Evolutionary conservation across 306 rosid species (phyloP).

Genomic region (Pterocarpus santalinus): DNA sequence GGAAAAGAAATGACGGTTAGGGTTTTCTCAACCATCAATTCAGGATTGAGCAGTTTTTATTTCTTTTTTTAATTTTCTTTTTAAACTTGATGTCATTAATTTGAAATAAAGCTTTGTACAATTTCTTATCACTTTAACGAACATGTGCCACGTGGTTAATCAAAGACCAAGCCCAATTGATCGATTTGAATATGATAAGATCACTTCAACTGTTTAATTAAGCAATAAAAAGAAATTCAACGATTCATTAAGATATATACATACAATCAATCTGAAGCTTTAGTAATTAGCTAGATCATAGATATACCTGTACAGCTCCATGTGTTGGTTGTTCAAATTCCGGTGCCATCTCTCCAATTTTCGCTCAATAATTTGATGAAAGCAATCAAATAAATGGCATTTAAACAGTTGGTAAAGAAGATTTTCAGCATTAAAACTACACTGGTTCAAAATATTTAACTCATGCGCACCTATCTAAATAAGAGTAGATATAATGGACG

Average conservation of each 20-base stretch:
- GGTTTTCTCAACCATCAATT: neutral
- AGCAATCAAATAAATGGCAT: constrained; percentile 49
- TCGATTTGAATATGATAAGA: constrained; percentile 12
- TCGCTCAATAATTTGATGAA: constrained; percentile 18
- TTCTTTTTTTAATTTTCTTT: neutral
- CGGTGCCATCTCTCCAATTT: constrained; percentile 35
- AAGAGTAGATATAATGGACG: constrained; percentile 22
- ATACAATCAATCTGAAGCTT: constrained; percentile 34
- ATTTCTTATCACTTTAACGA: neutral
- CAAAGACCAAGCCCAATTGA: neutral
- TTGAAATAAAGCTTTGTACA: neutral
- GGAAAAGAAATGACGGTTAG: neutral
- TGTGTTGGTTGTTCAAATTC: constrained; percentile 44
- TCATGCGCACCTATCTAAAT: constrained; percentile 30
- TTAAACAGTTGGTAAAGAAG: constrained; percentile 54
- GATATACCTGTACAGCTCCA: neutral
- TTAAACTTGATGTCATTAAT: neutral
- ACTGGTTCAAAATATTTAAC: constrained; percentile 9
- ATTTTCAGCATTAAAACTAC: constrained; percentile 52
- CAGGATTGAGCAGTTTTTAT: neutral
- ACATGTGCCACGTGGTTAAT: constrained; percentile 2
- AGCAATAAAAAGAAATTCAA: constrained; percentile 31
- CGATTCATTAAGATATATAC: constrained; percentile 24
- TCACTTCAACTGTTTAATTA: constrained; percentile 36
- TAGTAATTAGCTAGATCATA: neutral